Evolutionary conservation across 139 green algal genomes (phyloP), one percentile per base, ranked within the genome.

Genomic region (Tetradesmus lagerheimii): DNA sequence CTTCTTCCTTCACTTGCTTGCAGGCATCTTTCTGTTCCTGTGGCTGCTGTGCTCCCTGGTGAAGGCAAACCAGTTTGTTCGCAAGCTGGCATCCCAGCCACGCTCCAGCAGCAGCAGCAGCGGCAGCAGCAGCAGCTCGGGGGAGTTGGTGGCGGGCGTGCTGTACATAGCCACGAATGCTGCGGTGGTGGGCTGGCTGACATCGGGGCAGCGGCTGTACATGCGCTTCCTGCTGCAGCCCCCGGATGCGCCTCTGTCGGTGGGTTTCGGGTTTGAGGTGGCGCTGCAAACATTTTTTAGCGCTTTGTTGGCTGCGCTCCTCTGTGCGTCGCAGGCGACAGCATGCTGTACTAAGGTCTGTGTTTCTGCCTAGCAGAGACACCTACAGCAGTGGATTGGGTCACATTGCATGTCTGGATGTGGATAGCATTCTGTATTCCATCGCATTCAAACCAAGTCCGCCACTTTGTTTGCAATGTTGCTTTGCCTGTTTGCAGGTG

Each of bases 131-230:
- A 84, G 78, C 78, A 31, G 27, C 23, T 8, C 29, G 18, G 37
- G 37, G 37, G 66, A 89, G 67, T 6, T 89, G 35, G 41, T 80
- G n/a, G 85, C 85, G 4, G 85, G 43, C 20, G 23, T 89, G 85
- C 85, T 89, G 37, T 89, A 89, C 67, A 89, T 89, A 23, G 85
- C 39, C 66, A 89, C 85, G 4, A 89, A 89, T 43, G 85, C 78
- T 16, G 67, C 39, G 20, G 14, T 89, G 38, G 85, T 89, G 8
- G 66, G 38, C 37, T 89, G 85, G 85, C 67, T 89, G 27, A 89
- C 85, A 38, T 64, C 85, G 8, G 85, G 85, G n/a, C 85, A 89
- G 85, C 74, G 43, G 64, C 41, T 89, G 41, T 89, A 89, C 85
- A 34, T 67, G 11, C 45, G 64, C 41, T 83, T 89, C 15, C n/a